Evolutionary conservation across 208 protist species (phyloP).

Genomic region (Trypanosoma rangeli): DNA sequence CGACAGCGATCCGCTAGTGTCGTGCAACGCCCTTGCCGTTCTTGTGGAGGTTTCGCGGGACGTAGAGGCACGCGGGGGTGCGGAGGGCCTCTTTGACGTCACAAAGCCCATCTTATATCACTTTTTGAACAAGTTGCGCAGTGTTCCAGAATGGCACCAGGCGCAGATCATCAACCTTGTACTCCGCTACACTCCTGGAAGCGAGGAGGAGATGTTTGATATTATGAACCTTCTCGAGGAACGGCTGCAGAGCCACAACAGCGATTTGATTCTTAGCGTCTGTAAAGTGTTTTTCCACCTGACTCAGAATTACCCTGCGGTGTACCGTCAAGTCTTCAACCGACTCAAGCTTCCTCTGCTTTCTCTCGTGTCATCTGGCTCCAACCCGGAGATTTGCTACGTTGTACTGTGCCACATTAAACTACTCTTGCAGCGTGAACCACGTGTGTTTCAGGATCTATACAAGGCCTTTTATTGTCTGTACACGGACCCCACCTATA

Average conservation of each 20-base stretch:
- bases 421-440: constrained; percentile 62
- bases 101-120: constrained; percentile 75
- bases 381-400: constrained; percentile 66
- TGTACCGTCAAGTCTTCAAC: constrained; percentile 78
- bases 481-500: constrained; percentile 78
- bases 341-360: constrained; percentile 81
- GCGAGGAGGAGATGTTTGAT: constrained; percentile 88
- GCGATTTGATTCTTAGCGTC: constrained; percentile 80
- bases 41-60: constrained; percentile 70
- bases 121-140: constrained; percentile 75
- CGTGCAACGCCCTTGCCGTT: constrained; percentile 69
- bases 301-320: constrained; percentile 73
- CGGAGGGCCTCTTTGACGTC: constrained; percentile 39
- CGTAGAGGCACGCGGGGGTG: constrained; percentile 16
- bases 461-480: constrained; percentile 67
- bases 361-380: constrained; percentile 58
- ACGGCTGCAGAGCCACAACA: constrained; percentile 83
- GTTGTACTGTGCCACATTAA: constrained; percentile 81
- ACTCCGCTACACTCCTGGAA: constrained; percentile 53
- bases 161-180: constrained; percentile 72
- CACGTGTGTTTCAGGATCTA: constrained; percentile 54
- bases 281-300: constrained; percentile 86
- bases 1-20: constrained; percentile 89
- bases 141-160: constrained; percentile 89
- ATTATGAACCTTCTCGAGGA: constrained; percentile 95